phyloP scores from a whole-genome alignment of 345 rosid genomes.

The Gossypium herbaceum region DNA sequence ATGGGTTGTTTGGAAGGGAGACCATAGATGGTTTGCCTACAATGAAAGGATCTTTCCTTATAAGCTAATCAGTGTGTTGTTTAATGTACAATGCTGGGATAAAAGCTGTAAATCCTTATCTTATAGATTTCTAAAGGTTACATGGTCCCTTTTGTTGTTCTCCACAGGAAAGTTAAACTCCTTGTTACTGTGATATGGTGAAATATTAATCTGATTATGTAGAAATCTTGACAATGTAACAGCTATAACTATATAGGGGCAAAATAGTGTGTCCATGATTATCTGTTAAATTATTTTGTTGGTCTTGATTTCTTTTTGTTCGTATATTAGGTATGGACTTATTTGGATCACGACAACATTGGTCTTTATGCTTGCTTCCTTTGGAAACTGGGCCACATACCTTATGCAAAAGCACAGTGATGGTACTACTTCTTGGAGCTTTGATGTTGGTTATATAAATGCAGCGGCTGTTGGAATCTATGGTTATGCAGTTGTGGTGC shows the following conservation, averaged over 20 bases:
- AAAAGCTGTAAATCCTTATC: background rate
- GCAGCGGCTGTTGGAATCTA: slow-evolving; percentile 61
- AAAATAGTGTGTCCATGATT: background rate
- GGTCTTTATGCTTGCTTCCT: slow-evolving; percentile 70
- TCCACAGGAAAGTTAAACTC: background rate
- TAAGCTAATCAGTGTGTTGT: background rate
- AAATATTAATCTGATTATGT: slow-evolving; percentile 1
- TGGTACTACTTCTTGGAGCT: slow-evolving; percentile 62
- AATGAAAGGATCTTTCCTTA: slow-evolving; percentile 6
- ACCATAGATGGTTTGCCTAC: background rate
- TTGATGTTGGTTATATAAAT: slow-evolving; percentile 80
- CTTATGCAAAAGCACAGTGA: slow-evolving; percentile 57
- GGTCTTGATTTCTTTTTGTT: slow-evolving; percentile 8
- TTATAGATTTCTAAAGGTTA: background rate
- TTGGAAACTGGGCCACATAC: slow-evolving; percentile 88
- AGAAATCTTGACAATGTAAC: slow-evolving; percentile 2
- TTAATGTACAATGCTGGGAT: slow-evolving; percentile 6
- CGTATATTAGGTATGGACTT: slow-evolving; percentile 67
- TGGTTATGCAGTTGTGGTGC: slow-evolving; percentile 73
- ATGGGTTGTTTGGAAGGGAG: background rate
- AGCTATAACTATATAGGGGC: background rate
- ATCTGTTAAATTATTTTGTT: background rate
- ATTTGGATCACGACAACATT: slow-evolving; percentile 90
- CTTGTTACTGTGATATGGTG: background rate
- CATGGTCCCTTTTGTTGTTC: background rate